These are phyloP conservation scores for Emericellopsis atlantica DNA, from an alignment of 2,329 filamentous ascomycete species.

Conservation along the genomic window DNA sequence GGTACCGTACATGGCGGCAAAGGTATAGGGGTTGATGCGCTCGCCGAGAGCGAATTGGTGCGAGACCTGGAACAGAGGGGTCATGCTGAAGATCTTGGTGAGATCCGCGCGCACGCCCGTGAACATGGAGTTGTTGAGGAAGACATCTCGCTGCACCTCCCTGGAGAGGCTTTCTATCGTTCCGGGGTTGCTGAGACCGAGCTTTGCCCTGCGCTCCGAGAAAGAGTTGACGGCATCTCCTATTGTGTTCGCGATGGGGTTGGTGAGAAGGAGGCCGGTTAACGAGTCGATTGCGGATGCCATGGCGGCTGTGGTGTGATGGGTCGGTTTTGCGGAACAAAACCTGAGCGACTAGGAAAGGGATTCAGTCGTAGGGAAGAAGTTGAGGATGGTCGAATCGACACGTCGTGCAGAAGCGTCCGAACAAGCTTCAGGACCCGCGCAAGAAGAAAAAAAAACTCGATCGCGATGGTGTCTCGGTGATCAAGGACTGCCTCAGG, in stretches of 20 bases:
- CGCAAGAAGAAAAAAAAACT: not conserved
- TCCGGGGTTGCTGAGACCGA: conserved; percentile 85
- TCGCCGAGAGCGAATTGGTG: conserved; percentile 95
- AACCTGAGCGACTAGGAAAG: not conserved
- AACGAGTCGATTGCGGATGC: conserved; percentile 39
- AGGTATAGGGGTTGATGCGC: conserved; percentile 85
- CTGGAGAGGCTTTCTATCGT: conserved; percentile 79
- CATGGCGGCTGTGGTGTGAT: conserved; percentile 27
- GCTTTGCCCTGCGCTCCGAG: conserved; percentile 71
- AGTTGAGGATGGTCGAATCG: not conserved
- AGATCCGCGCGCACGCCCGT: conserved; percentile 89
- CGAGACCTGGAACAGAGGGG: conserved; percentile 91
- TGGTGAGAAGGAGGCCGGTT: conserved; percentile 55
- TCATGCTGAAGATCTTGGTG: conserved; percentile 90
- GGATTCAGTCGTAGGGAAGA: not conserved
- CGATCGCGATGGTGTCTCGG: not conserved
- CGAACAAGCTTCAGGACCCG: too few species aligned
- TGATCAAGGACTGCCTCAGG: conserved; percentile 9
- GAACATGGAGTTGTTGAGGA: conserved; percentile 95
- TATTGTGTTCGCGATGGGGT: conserved; percentile 56
- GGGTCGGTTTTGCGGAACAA: not conserved
- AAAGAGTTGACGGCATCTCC: conserved; percentile 73
- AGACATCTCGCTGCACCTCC: conserved; percentile 92
- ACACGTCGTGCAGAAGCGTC: too few species aligned
- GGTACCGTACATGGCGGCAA: conserved; percentile 87